A percentile compares a stretch with the other conserved stretches of the same genome.
phyloP scores from a whole-genome alignment of 768 basidiomycete species.

The Strobilomyces confusus region DNA sequence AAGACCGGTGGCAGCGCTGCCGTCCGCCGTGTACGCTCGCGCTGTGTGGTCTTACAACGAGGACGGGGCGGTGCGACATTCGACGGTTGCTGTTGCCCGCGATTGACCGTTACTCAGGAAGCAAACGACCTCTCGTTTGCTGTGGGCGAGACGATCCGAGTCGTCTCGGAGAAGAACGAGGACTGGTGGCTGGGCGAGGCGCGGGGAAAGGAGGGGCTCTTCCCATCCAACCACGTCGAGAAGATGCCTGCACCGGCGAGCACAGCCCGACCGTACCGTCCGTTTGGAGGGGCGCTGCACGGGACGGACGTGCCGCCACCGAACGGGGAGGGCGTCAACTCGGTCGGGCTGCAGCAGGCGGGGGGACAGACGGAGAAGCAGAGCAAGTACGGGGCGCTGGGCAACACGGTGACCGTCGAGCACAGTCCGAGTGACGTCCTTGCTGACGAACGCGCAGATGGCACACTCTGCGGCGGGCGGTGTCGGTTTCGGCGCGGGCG shows the following conservation, averaged over 20 bases:
- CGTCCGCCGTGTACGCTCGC: constrained; percentile 36
- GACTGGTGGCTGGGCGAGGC: constrained; percentile 85
- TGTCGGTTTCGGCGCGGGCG: constrained; percentile 69
- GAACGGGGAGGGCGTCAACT: constrained; percentile 25
- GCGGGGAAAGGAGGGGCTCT: constrained; percentile 65
- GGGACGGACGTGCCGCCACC: constrained; percentile 32
- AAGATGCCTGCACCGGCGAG: constrained; percentile 32
- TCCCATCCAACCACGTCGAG: constrained; percentile 76
- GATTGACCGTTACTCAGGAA: constrained; percentile 45
- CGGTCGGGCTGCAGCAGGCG: constrained; percentile 28
- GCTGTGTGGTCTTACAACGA: constrained; percentile 70
- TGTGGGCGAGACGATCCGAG: constrained; percentile 71
- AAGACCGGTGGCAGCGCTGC: constrained; percentile 3
- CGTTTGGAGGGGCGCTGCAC: constrained; percentile 38
- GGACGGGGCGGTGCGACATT: constrained; percentile 41
- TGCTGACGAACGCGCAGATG: constrained; percentile 36
- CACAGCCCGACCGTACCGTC: constrained; percentile 25
- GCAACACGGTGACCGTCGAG: constrained; percentile 47
- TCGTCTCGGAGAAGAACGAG: constrained; percentile 72
- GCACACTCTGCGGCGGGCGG: constrained; percentile 64
- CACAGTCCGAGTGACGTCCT: constrained; percentile 1
- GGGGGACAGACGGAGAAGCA: constrained; percentile 43
- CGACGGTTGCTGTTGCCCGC: neutral
- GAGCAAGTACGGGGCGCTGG: constrained; percentile 52
- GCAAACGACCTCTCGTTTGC: constrained; percentile 76